These are phyloP conservation scores for Rhododendron ovatum DNA, from an alignment of 148 eudicot genomes.

Conservation along the genomic window DNA sequence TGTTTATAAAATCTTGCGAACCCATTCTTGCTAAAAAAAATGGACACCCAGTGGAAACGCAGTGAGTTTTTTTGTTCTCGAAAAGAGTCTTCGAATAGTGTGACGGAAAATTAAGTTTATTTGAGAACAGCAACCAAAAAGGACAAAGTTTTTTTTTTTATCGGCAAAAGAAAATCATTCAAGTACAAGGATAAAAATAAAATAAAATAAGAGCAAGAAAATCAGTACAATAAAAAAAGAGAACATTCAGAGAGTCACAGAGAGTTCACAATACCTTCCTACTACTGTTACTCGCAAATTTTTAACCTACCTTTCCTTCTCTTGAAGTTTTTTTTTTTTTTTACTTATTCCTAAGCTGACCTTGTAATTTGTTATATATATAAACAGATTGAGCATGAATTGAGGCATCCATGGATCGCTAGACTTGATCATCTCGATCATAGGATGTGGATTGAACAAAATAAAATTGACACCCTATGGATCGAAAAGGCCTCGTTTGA, in stretches of 20 bases:
- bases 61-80: too few species aligned
- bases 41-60: too few species aligned
- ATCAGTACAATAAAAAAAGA: neutral
- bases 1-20: too few species aligned
- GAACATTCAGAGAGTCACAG: neutral
- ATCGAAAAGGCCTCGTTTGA: constrained; percentile 30
- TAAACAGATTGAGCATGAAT: constrained; percentile 32
- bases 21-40: too few species aligned
- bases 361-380: neutral
- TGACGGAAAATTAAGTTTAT: too few species aligned
- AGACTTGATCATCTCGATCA: constrained; percentile 42
- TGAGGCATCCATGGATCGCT: constrained; percentile 42
- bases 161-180: too few species aligned
- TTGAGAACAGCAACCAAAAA: too few species aligned
- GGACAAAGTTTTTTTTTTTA: too few species aligned
- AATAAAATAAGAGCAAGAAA: too few species aligned
- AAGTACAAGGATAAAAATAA: too few species aligned
- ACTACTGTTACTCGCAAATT: neutral
- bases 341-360: neutral
- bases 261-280: neutral
- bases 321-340: neutral
- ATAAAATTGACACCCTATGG: constrained; percentile 13
- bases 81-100: too few species aligned
- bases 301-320: neutral
- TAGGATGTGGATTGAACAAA: constrained; percentile 43